Percentiles rank a stretch among this genome's conserved stretches.
Evolutionary conservation across 1,139 yeast species (phyloP).

Genomic region (Nakaseomyces kungkrabaensis): DNA sequence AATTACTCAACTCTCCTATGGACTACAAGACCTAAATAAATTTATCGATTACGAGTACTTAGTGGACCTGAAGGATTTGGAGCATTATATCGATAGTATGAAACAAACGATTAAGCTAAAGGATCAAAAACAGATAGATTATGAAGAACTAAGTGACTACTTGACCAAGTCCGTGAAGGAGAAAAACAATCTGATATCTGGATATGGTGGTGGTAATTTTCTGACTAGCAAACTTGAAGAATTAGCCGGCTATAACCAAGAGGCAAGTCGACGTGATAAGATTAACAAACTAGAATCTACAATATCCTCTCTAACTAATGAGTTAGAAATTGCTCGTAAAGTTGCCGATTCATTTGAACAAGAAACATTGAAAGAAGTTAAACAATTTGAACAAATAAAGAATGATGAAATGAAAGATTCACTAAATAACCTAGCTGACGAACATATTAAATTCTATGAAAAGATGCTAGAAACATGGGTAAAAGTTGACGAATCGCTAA

Average conservation of each 20-base stretch:
- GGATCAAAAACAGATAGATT: conserved; percentile 85
- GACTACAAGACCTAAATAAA: conserved; percentile 41
- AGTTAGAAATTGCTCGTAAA: conserved; percentile 55
- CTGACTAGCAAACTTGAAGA: conserved; percentile 49
- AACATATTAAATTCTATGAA: conserved; percentile 66
- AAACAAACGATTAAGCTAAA: conserved; percentile 70
- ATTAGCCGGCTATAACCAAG: conserved; percentile 50
- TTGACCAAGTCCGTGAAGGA: conserved; percentile 61
- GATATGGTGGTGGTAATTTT: conserved; percentile 43
- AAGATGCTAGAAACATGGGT: conserved; percentile 68
- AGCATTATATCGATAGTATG: conserved; percentile 71
- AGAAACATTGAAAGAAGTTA: conserved; percentile 60
- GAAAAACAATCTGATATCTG: conserved; percentile 50
- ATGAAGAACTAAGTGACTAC: conserved; percentile 77
- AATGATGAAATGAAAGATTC: conserved; percentile 66
- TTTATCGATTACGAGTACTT: conserved; percentile 74
- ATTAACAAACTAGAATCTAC: conserved; percentile 44
- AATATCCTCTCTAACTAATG: conserved; percentile 47
- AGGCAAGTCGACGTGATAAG: conserved; percentile 44
- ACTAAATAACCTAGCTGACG: conserved; percentile 60
- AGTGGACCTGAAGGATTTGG: conserved; percentile 75
- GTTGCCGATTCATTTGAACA: conserved; percentile 64
- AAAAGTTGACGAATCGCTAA: conserved; percentile 37
- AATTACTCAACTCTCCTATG: conserved; percentile 39
- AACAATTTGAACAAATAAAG: conserved; percentile 73